Percentiles rank a stretch among this genome's conserved stretches.
Conservation (phyloP, 2,329 filamentous ascomycete species). For the Phialophora expanda region DNA sequence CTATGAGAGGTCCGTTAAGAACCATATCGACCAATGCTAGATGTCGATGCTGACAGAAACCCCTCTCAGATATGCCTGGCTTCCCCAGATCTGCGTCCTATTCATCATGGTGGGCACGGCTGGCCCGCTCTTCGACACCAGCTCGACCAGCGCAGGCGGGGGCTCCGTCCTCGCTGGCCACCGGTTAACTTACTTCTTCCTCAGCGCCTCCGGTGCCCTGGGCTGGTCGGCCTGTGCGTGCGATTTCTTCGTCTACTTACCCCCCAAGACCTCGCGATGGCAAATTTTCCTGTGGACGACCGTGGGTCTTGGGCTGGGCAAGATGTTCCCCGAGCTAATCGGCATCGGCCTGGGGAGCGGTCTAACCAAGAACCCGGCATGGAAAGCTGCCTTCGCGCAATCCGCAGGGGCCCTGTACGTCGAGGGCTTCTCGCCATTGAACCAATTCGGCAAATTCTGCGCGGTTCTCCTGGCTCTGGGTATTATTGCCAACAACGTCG, state of each 20-base stretch:
- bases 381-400: conserved; percentile 44
- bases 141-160: conserved; percentile 4
- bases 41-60: background rate
- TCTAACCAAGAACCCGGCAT: conserved; percentile 59
- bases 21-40: background rate
- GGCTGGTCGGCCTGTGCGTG: conserved; percentile 17
- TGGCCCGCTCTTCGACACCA: conserved; percentile 18
- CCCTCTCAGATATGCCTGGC: conserved; percentile 44
- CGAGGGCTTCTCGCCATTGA: conserved; percentile 63
- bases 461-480: conserved; percentile 69
- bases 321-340: conserved; percentile 65
- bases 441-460: conserved; percentile 69
- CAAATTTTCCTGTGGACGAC: conserved; percentile 64
- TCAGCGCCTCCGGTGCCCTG: conserved; percentile 20
- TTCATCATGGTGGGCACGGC: conserved; percentile 24
- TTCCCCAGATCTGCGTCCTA: conserved; percentile 37
- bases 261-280: conserved; percentile 56
- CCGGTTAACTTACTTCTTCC: conserved; percentile 20
- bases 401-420: conserved; percentile 68
- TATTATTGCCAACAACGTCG: conserved; percentile 68
- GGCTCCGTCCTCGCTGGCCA: conserved; percentile 2
- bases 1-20: conserved; percentile 44
- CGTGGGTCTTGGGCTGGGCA: conserved; percentile 61
- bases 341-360: conserved; percentile 68
- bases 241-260: conserved; percentile 65